Evolutionary conservation across 2,329 filamentous ascomycete genomes (phyloP), one percentile per base, ranked within the genome.

Genomic region (Fusarium cicatricum): DNA sequence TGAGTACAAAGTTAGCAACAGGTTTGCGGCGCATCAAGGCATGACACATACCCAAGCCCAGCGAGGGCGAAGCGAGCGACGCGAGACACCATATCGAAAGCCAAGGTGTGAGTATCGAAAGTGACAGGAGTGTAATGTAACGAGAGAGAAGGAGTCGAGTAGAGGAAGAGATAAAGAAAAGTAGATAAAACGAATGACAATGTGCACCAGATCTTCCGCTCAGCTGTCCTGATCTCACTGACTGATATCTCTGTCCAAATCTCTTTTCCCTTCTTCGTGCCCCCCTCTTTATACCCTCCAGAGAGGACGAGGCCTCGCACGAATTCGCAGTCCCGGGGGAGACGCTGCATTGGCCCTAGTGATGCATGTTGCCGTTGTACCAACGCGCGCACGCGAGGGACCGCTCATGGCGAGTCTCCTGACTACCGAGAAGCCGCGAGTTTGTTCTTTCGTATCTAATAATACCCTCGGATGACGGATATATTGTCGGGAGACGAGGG

Each of bases 41-140:
- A 34, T 36, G 6, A 44, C 40, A 53, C 62, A 21, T 62, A 74
- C 72, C 68, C 65, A 42, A 72, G 52, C 44, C 70, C 71, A 28
- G 68, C 11, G 11, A 74, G 62, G 63, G 64, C 57, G n/a, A 71
- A 58, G 42, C 57, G 51, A 60, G 57, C 16, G 47, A 66, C n/a
- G 36, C 50, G 52, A 53, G 61, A 62, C 47, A 70, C 58, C 61
- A 71, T 68, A 36, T 51, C 48, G 41, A 47, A 37, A 26, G 23
- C 28, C 26, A 26, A 40, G 14, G 29, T 14, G 29, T 2, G 19
- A 41, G 5, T 7, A 5, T 7, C 10, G 21, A 40, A 59, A 61
- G 50, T 31, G 62, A 65, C 41, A 37, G 29, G 32, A 45, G 21
- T 15, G 26, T 29, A 26, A 42, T 39, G 60, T 47, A 49, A 48